phyloP scores from a whole-genome alignment of 2,329 filamentous ascomycete species.

The Dothideomycetidae sp. region DNA sequence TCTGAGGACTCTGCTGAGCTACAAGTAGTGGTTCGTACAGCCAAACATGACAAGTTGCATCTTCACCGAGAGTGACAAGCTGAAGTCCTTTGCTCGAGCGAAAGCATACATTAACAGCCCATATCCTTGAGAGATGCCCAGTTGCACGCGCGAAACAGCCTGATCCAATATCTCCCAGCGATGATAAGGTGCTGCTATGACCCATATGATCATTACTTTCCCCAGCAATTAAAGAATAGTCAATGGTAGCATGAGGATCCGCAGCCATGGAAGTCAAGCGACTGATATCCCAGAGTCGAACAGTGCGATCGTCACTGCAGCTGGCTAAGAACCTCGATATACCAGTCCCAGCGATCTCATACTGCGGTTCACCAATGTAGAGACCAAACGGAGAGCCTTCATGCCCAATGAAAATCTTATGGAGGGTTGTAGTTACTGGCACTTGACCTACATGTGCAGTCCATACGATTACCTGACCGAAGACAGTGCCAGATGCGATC shows the following conservation, averaged over 20 bases:
- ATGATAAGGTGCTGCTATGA: too few relatives aligned
- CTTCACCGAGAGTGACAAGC: constrained; percentile 73
- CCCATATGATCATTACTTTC: background rate
- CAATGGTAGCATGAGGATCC: constrained; percentile 19
- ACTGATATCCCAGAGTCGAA: constrained; percentile 76
- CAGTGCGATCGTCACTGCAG: constrained; percentile 87
- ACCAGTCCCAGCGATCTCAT: constrained; percentile 23
- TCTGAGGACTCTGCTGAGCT: background rate
- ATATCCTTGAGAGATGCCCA: constrained; percentile 82
- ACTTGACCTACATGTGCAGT: constrained; percentile 37
- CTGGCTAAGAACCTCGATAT: constrained; percentile 58
- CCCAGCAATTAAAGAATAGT: constrained; percentile 7
- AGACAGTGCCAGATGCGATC: constrained; percentile 79
- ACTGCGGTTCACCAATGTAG: constrained; percentile 50
- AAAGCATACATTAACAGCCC: constrained; percentile 47
- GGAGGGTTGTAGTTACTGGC: constrained; percentile 27
- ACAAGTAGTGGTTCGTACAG: constrained; percentile 13
- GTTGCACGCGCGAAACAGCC: constrained; percentile 52
- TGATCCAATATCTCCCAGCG: background rate
- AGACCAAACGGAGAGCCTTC: constrained; percentile 93
- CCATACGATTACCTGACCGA: constrained; percentile 90
- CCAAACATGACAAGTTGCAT: constrained; percentile 63
- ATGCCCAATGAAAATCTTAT: constrained; percentile 52
- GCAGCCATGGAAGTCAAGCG: constrained; percentile 27
- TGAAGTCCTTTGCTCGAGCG: constrained; percentile 37